A percentile compares a stretch with the other conserved stretches of the same genome.
Evolutionary conservation across 306 rosid genomes (phyloP).

Genomic region (Corylus americana): DNA sequence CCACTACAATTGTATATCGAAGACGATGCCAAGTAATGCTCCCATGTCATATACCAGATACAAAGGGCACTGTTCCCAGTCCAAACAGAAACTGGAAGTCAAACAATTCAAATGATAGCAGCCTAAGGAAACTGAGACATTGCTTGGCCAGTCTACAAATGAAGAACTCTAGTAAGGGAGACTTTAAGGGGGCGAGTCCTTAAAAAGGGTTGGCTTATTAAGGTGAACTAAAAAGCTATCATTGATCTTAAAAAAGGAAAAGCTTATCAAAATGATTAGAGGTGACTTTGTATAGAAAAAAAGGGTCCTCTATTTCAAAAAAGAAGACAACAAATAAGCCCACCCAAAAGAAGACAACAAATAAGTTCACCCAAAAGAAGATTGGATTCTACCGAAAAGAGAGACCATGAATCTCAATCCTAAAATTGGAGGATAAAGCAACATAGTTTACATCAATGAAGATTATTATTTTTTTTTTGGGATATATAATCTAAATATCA

Average conservation of each 20-base stretch:
- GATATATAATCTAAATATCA: too few relatives aligned
- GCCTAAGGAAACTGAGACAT: neutral
- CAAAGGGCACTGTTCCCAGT: neutral
- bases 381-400: neutral
- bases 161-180: neutral
- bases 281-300: neutral
- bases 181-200: neutral
- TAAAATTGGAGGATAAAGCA: neutral
- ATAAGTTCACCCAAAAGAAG: neutral
- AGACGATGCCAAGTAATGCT: neutral
- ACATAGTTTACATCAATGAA: neutral
- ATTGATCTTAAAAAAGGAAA: too few relatives aligned
- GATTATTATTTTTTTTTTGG: too few relatives aligned
- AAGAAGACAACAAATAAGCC: neutral
- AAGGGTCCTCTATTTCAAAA: neutral
- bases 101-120: neutral
- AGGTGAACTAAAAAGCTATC: neutral
- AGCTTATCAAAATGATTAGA: neutral
- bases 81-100: neutral
- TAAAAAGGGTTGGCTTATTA: neutral
- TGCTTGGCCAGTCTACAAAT: neutral
- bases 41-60: neutral
- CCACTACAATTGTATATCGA: neutral
- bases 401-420: neutral
- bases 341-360: neutral